Evolutionary conservation across 2,329 filamentous ascomycete genomes (phyloP), one percentile per base, ranked within the genome.

Genomic region (Bipolaris bicolor): DNA sequence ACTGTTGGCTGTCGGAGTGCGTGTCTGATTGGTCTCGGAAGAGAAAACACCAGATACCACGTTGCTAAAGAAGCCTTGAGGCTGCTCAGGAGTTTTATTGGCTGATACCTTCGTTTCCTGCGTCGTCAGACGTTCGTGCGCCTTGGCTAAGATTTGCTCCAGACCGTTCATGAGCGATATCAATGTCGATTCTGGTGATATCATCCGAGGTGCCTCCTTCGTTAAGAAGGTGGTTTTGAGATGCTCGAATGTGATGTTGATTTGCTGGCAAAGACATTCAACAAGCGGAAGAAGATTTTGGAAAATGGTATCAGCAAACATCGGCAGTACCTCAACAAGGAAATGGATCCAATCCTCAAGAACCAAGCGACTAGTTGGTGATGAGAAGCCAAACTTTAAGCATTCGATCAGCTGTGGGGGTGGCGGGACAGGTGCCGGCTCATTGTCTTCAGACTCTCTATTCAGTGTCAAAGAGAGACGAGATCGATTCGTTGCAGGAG

Each of bases 271-370:
- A 41, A 99, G 83, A 31, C 91, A 96, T 75, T 95, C 93, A 1
- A 97, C 93, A 3, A 99, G 81, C 10, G 92, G 95, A 51, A 99
- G 88, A 33, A 99, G 80, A 49, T 95, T 90, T 71, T 97, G 90
- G 73, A 97, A 97, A 44, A 97, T 91, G 5, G 89, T 87, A 41
- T 90, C 88, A 0, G 90, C 85, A 75, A 96, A 97, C 13, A 96
- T 82, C 0, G 93, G 92, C 29, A 99, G 80, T 43, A 92, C 91
- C 71, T 94, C 90, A 4, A 87, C 86, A 7, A 99, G 82, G 65
- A 99, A 93, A 29, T 86, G 83, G 9, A 97, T 88, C 96, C 96
- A 99, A 72, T 91, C 93, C 67, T 98, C 93, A 34, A 99, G 80
- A 5, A 96, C 88, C 7, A 87, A 82, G 5, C 91, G 87, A 64